Conservation (phyloP, 805 yeast genomes). For the Ogataea pignaliae region DNA sequence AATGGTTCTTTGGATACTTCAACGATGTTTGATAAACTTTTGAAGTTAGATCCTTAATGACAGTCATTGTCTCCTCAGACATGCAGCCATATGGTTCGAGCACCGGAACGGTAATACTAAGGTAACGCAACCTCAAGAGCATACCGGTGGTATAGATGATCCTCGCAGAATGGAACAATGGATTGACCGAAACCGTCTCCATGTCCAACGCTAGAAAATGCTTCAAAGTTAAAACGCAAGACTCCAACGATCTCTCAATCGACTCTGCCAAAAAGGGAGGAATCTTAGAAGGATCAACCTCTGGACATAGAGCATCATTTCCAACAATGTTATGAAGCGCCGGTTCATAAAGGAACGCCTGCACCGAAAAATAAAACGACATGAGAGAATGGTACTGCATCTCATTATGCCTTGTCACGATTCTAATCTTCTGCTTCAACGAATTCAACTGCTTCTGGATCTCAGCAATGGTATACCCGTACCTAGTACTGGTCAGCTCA, state of each 20-base stretch:
- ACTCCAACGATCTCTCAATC: conserved; percentile 46
- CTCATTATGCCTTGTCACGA: conserved; percentile 19
- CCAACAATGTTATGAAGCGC: conserved; percentile 17
- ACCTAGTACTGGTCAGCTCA: conserved; percentile 25
- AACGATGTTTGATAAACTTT: conserved; percentile 27
- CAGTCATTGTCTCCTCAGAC: conserved; percentile 39
- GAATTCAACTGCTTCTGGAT: conserved; percentile 43
- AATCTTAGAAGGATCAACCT: conserved; percentile 7
- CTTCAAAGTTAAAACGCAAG: conserved; percentile 48
- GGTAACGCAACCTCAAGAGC: conserved; percentile 51
- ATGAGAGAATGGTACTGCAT: conserved; percentile 36
- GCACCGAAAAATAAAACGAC: conserved; percentile 57
- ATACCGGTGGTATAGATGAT: conserved; percentile 64
- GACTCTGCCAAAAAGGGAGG: conserved; percentile 34
- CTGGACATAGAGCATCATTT: conserved; percentile 3
- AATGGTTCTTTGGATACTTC: conserved; percentile 42
- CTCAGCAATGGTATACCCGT: conserved; percentile 40
- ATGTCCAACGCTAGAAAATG: conserved; percentile 42
- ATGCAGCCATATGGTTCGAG: conserved; percentile 39
- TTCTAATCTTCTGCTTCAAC: conserved; percentile 35
- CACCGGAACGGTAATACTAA: conserved; percentile 49
- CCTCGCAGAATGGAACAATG: conserved; percentile 53
- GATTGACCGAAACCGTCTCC: conserved; percentile 50
- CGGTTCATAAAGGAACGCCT: conserved; percentile 65
- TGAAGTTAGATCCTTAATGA: conserved; percentile 22